A percentile compares a stretch with the other conserved stretches of the same genome.
Conservation (phyloP, 1,139 yeast species). For the Blastobotrys indianensis region DNA sequence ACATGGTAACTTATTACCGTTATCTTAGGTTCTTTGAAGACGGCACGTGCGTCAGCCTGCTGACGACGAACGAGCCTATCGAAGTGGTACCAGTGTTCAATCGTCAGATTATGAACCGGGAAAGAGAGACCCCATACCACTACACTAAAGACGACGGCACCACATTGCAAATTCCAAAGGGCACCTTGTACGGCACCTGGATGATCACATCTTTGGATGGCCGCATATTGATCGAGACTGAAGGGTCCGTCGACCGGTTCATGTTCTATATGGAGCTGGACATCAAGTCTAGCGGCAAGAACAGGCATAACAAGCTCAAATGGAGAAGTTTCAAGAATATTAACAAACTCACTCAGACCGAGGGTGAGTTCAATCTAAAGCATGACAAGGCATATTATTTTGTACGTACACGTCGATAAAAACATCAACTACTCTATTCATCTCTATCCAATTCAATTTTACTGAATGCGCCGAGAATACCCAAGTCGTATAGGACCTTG, state of each 20-base stretch:
- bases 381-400: slow-evolving; percentile 77
- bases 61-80: slow-evolving; percentile 26
- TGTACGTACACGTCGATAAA: slow-evolving; percentile 15
- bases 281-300: slow-evolving; percentile 51
- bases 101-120: slow-evolving; percentile 14
- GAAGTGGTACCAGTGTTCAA: slow-evolving; percentile 40
- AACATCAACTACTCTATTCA: too few relatives aligned
- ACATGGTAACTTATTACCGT: slow-evolving; percentile 82
- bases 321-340: slow-evolving; percentile 61
- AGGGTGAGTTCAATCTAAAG: slow-evolving; percentile 48
- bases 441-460: background rate
- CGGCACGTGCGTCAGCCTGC: slow-evolving; percentile 49
- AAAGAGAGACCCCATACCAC: slow-evolving; percentile 29
- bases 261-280: slow-evolving; percentile 57
- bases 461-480: slow-evolving; percentile 20
- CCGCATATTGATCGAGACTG: slow-evolving; percentile 44
- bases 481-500: slow-evolving; percentile 31
- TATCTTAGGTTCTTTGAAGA: slow-evolving; percentile 75
- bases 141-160: slow-evolving; percentile 25
- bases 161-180: slow-evolving; percentile 25
- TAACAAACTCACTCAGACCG: slow-evolving; percentile 48
- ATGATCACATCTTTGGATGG: slow-evolving; percentile 48
- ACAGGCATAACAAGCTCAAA: slow-evolving; percentile 56
- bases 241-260: slow-evolving; percentile 60
- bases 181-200: slow-evolving; percentile 46